Evolutionary conservation across 2,329 filamentous ascomycete species (phyloP), one percentile per base, ranked within the genome.

Genomic region (Herpotrichia juniperi): DNA sequence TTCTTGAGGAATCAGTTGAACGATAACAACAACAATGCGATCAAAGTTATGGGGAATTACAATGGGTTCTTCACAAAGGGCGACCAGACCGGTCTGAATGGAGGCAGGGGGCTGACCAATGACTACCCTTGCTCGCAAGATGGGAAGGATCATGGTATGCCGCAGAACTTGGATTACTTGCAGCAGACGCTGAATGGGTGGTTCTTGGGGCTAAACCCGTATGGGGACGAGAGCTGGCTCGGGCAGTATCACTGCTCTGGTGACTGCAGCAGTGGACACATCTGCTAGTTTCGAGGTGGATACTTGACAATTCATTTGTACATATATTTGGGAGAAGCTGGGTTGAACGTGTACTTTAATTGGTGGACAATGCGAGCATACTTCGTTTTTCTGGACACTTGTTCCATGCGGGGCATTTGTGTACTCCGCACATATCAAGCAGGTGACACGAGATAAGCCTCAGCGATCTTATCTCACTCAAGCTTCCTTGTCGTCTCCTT

Each of bases 401-500:
- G n/a, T n/a, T n/a, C n/a, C n/a, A n/a, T n/a, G n/a, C n/a, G n/a
- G n/a, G n/a, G n/a, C n/a, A n/a, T n/a, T n/a, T n/a, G n/a, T n/a
- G n/a, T n/a, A n/a, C 3, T n/a, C 25, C 25, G 21, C 24, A 30
- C 25, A 30, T 5, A 35, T 46, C n/a, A 25, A 21, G 34, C 22
- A 42, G 37, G 46, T 48, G 46, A 32, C 37, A 42, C 46, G 42
- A 48, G 46, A 48, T 48, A 48, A 48, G 37, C 35, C 37, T 25
- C n/a, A 10, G 3, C 26, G 24, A 34, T 25, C 43, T 46, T 30
- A 31, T 35, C 24, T 16, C 17, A 24, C n/a, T 39, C 35, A 25
- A 31, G 46, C 46, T n/a, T 48, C 35, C 28, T 21, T 21, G 24
- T 22, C 17, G n/a, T n/a, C 10, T 17, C 31, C 16, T n/a, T n/a